phyloP scores from a whole-genome alignment of 192 early-diverging fungal species.

The Glomus cerebriforme region DNA sequence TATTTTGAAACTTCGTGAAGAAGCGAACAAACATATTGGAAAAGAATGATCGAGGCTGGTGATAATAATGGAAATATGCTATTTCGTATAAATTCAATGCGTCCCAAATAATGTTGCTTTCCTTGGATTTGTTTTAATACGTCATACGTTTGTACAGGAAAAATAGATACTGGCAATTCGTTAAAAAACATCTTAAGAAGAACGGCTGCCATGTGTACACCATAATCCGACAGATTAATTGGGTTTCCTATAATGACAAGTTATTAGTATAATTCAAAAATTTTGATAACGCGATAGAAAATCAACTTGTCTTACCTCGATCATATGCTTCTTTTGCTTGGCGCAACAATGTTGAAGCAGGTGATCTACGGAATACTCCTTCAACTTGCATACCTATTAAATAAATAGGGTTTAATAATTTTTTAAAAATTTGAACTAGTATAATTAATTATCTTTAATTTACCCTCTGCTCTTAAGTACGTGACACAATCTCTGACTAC shows the following conservation, averaged over 20 bases:
- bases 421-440: no score
- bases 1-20: constrained; percentile 70
- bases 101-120: constrained; percentile 42
- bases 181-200: constrained; percentile 83
- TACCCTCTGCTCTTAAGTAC: constrained; percentile 69
- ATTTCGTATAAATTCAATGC: constrained; percentile 40
- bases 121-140: constrained; percentile 37
- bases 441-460: neutral
- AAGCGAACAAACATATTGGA: constrained; percentile 70
- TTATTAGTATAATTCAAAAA: neutral
- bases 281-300: neutral
- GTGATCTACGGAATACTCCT: constrained; percentile 88
- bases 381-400: constrained; percentile 68
- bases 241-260: constrained; percentile 41
- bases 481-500: constrained; percentile 73
- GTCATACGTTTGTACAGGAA: constrained; percentile 66
- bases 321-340: constrained; percentile 64
- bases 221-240: constrained; percentile 63
- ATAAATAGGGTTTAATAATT: no score
- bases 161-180: constrained; percentile 76
- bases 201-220: constrained; percentile 79
- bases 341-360: constrained; percentile 67
- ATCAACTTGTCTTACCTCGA: constrained; percentile 34
- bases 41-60: constrained; percentile 55
- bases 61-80: constrained; percentile 41